phyloP scores from a whole-genome alignment of 306 rosid genomes.

The Pterocarpus santalinus region DNA sequence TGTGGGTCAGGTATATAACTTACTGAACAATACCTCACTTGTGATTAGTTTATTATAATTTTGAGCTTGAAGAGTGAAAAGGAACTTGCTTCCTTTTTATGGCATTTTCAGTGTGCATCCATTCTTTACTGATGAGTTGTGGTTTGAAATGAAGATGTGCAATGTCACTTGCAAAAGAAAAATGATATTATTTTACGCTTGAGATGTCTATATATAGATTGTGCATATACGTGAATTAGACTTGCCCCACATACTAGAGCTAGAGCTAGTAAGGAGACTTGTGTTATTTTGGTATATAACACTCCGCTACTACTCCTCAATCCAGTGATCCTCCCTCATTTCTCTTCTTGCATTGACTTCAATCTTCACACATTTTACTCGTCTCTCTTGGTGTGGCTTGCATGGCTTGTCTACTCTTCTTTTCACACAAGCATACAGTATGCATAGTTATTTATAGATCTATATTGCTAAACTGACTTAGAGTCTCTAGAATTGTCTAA shows the following conservation, averaged over 20 bases:
- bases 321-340: slow-evolving; percentile 10
- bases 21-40: slow-evolving; percentile 37
- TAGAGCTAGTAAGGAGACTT: slow-evolving; percentile 8
- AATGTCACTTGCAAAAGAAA: slow-evolving; percentile 2
- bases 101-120: slow-evolving; percentile 8
- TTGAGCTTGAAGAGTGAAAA: slow-evolving; percentile 17
- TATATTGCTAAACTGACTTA: slow-evolving; percentile 19
- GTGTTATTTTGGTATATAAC: slow-evolving; percentile 31
- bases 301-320: slow-evolving; percentile 13
- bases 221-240: slow-evolving; percentile 7
- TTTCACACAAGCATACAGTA: slow-evolving; percentile 8
- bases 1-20: slow-evolving; percentile 86
- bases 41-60: slow-evolving; percentile 26
- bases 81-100: slow-evolving; percentile 35
- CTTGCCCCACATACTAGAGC: not conserved
- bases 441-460: slow-evolving; percentile 13
- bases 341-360: slow-evolving; percentile 17
- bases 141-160: slow-evolving; percentile 4
- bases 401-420: slow-evolving; percentile 1
- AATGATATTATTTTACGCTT: slow-evolving; percentile 21
- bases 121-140: slow-evolving; percentile 18
- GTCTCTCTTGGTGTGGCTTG: slow-evolving; percentile 3
- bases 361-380: not conserved
- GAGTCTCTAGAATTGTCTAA: slow-evolving; percentile 37
- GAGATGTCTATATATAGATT: not conserved